Evolutionary conservation across 352 stramenopile species (phyloP).

Genomic region (Pythium dissotocum): DNA sequence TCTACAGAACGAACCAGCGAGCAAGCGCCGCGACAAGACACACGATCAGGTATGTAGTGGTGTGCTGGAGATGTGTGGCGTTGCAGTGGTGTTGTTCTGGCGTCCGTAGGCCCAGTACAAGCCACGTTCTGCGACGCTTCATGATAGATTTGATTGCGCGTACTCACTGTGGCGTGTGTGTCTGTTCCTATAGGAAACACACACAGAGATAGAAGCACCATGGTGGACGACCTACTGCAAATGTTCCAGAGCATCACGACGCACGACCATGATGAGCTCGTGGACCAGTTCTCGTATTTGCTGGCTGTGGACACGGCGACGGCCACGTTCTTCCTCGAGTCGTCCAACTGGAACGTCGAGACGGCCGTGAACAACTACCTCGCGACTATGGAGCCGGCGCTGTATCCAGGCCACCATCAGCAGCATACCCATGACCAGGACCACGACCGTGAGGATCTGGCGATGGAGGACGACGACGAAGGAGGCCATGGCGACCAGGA

Average conservation of each 20-base stretch:
- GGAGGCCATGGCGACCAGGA: constrained; percentile 12
- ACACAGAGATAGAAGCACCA: constrained; percentile 18
- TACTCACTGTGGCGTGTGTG: not conserved
- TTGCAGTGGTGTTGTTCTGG: not conserved
- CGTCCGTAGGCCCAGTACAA: not conserved
- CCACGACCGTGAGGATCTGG: constrained; percentile 35
- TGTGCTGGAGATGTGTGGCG: not conserved
- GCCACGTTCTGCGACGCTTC: not conserved
- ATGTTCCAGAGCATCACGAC: constrained; percentile 90
- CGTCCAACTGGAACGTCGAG: constrained; percentile 89
- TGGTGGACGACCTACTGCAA: constrained; percentile 82
- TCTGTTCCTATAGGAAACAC: too few species aligned
- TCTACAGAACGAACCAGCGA: not conserved
- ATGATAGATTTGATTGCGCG: not conserved
- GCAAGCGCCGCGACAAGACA: not conserved
- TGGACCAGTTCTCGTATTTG: constrained; percentile 82
- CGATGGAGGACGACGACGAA: constrained; percentile 56
- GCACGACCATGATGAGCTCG: constrained; percentile 78
- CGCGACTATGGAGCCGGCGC: constrained; percentile 53
- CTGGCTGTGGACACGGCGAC: constrained; percentile 69
- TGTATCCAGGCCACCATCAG: constrained; percentile 21
- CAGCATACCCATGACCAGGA: constrained; percentile 9
- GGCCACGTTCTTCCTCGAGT: constrained; percentile 85
- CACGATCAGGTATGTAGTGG: not conserved
- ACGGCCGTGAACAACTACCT: constrained; percentile 84